phyloP scores from a whole-genome alignment of 495 filamentous ascomycete genomes.

The Hypoxylon perforatum region DNA sequence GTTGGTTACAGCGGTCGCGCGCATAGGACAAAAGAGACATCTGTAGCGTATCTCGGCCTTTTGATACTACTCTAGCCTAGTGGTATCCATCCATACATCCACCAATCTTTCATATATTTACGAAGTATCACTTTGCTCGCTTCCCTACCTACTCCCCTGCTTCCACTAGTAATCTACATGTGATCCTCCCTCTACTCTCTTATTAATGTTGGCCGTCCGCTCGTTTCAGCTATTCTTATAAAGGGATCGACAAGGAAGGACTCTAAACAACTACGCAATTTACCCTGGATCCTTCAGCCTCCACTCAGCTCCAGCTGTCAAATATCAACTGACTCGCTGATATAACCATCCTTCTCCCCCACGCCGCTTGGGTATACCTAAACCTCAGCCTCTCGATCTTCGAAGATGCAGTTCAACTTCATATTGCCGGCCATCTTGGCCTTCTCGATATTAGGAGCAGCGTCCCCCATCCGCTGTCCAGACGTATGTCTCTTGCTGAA shows the following conservation, averaged over 20 bases:
- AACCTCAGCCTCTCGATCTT: background rate
- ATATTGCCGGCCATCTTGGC: constrained; percentile 34
- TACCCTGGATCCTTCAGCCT: constrained; percentile 18
- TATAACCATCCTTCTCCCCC: background rate
- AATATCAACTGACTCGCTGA: constrained; percentile 18
- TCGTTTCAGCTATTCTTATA: constrained; percentile 21
- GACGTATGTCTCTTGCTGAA: constrained; percentile 44
- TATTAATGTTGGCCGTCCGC: constrained; percentile 8
- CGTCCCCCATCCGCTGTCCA: constrained; percentile 50
- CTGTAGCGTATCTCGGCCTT: constrained; percentile 16
- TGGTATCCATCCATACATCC: constrained; percentile 33
- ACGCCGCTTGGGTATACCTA: constrained; percentile 13
- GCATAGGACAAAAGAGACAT: constrained; percentile 12
- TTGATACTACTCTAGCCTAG: constrained; percentile 23
- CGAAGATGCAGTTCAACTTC: constrained; percentile 41
- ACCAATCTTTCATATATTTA: constrained; percentile 24
- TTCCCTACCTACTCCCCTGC: no score
- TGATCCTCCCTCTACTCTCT: constrained; percentile 21
- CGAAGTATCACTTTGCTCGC: constrained; percentile 19
- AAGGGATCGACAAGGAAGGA: constrained; percentile 22
- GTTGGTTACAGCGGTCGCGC: constrained; percentile 19
- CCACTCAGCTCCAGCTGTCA: constrained; percentile 3
- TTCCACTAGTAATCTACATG: constrained; percentile 1
- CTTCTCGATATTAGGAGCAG: constrained; percentile 32
- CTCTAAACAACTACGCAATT: constrained; percentile 11